Evolutionary conservation across 768 basidiomycete species (phyloP).

Genomic region (Trametes gibbosa): DNA sequence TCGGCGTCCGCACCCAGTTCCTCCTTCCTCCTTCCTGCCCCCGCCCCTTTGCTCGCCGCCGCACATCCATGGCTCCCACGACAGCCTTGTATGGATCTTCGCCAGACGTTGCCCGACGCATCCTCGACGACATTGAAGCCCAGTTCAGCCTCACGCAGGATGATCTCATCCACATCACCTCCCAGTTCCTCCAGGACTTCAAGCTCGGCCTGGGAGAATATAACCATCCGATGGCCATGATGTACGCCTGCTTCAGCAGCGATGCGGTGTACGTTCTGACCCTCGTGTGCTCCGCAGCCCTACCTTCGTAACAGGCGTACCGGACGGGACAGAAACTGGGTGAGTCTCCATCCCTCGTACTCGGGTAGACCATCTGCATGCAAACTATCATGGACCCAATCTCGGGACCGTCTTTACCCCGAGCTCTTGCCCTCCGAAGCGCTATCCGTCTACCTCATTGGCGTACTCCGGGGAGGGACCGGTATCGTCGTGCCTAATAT

Average conservation of each 20-base stretch:
- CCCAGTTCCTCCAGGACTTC: constrained; percentile 80
- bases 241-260: constrained; percentile 43
- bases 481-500: constrained; percentile 15
- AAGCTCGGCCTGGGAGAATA: constrained; percentile 68
- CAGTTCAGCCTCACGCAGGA: constrained; percentile 70
- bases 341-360: constrained; percentile 31
- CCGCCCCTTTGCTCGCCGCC: neutral
- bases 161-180: constrained; percentile 64
- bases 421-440: neutral
- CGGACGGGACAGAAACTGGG: constrained; percentile 93
- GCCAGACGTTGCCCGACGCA: constrained; percentile 40
- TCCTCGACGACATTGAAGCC: constrained; percentile 64
- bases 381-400: neutral
- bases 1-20: constrained; percentile 11
- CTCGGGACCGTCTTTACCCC: neutral
- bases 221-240: constrained; percentile 88
- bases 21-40: neutral
- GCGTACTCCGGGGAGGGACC: constrained; percentile 11
- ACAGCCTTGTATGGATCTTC: constrained; percentile 36
- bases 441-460: constrained; percentile 1
- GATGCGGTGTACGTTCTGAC: neutral
- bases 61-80: constrained; percentile 35
- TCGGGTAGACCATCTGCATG: neutral
- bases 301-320: constrained; percentile 93
- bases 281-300: constrained; percentile 49